Evolutionary conservation across 73 alveolate species (phyloP).

Genomic region (Effrenium voratum): DNA sequence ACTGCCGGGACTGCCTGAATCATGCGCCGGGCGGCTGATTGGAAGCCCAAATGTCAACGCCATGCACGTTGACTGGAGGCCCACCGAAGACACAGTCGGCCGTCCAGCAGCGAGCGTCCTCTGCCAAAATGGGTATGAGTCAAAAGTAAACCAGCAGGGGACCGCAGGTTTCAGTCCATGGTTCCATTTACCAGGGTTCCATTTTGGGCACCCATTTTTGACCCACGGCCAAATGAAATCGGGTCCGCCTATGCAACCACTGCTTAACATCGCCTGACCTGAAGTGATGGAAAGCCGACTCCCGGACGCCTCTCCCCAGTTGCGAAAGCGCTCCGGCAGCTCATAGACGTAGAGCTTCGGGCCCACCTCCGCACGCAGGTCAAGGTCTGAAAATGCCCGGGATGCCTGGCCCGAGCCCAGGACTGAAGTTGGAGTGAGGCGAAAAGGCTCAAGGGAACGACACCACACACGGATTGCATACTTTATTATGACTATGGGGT

Average conservation of each 20-base stretch:
- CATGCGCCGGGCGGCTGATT: constrained; percentile 4
- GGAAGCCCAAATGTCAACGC: constrained; percentile 86
- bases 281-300: neutral
- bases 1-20: too few relatives aligned
- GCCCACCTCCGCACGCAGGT: constrained; percentile 41
- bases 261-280: neutral
- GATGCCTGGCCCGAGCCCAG: too few relatives aligned
- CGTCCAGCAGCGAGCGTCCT: neutral
- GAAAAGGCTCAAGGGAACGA: too few relatives aligned
- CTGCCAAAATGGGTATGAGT: neutral
- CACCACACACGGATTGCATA: too few relatives aligned
- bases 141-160: neutral
- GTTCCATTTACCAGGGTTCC: neutral
- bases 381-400: too few relatives aligned
- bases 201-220: neutral
- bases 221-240: neutral
- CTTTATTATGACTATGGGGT: too few relatives aligned
- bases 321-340: constrained; percentile 85
- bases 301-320: constrained; percentile 21
- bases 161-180: neutral
- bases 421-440: too few relatives aligned
- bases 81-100: constrained; percentile 84
- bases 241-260: neutral
- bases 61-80: constrained; percentile 61
- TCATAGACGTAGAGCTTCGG: constrained; percentile 60